Percentiles rank a stretch among this genome's conserved stretches.
These are phyloP conservation scores for Coccomyxa sp. DNA, from an alignment of 139 green algal genomes.

Conservation along the genomic window DNA sequence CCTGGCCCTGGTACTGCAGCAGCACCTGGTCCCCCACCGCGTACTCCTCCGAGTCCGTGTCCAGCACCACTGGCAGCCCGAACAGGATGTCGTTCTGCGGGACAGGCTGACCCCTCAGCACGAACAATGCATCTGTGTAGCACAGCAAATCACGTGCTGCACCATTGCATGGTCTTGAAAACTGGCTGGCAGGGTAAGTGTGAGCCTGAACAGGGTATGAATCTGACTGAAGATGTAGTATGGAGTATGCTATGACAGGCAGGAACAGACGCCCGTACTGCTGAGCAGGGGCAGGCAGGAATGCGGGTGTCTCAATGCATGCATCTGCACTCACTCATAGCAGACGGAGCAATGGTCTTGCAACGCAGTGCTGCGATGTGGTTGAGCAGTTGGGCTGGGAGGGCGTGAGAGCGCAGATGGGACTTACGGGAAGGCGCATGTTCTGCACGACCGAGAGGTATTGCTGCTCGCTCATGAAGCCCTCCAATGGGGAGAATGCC, in stretches of 20 bases:
- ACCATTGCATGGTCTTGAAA: no score
- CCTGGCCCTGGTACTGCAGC: slow-evolving; percentile 80
- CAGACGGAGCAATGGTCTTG: no score
- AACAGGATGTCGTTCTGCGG: slow-evolving; percentile 66
- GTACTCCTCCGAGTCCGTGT: slow-evolving; percentile 72
- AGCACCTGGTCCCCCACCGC: slow-evolving; percentile 72
- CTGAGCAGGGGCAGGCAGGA: not conserved
- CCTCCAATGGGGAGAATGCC: slow-evolving; percentile 82
- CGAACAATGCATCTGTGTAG: not conserved
- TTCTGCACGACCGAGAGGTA: slow-evolving; percentile 76
- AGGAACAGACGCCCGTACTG: not conserved
- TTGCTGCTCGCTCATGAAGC: slow-evolving; percentile 81
- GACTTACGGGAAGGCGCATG: slow-evolving; percentile 61
- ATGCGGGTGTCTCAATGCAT: no score
- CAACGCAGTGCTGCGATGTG: no score
- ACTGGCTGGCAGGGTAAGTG: not conserved
- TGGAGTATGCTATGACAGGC: no score
- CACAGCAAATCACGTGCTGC: not conserved
- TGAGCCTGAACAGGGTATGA: no score
- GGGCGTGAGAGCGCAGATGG: not conserved
- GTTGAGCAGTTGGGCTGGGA: not conserved
- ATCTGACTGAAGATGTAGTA: no score
- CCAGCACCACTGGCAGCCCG: slow-evolving; percentile 87
- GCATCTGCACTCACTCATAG: no score
- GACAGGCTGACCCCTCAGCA: no score